Evolutionary conservation across 140 eudicot genomes (phyloP).

Genomic region (Anethum foeniculum): DNA sequence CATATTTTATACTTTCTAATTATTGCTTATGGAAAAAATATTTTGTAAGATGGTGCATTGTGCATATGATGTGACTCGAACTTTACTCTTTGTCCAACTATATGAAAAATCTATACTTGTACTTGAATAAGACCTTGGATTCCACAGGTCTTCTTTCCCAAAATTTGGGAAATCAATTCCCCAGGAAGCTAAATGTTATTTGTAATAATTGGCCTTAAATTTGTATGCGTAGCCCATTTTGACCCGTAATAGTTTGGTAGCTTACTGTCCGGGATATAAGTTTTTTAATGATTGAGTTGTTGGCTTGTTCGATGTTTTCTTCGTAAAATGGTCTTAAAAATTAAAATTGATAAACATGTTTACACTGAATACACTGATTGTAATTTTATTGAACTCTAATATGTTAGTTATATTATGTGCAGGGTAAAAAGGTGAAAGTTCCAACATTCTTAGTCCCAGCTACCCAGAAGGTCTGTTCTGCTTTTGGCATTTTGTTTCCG

Average conservation of each 20-base stretch:
- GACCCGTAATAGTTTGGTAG: not conserved
- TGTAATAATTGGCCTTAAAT: not conserved
- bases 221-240: not conserved
- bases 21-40: not conserved
- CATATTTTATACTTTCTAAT: too few relatives aligned
- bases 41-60: not conserved
- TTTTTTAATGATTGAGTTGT: too few relatives aligned
- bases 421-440: conserved; percentile 93
- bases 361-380: not conserved
- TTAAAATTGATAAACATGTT: too few relatives aligned
- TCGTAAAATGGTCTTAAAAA: not conserved
- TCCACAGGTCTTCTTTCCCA: not conserved
- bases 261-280: not conserved
- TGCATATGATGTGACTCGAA: not conserved
- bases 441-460: conserved; percentile 98
- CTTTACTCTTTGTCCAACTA: not conserved
- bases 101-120: not conserved
- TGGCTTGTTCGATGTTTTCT: not conserved
- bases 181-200: not conserved
- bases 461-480: conserved; percentile 75
- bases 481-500: not conserved
- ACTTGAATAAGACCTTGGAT: not conserved
- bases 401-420: conserved; percentile 14
- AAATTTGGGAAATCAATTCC: not conserved
- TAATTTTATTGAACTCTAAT: not conserved